These are phyloP conservation scores for Annulohypoxylon maeteangense DNA, from an alignment of 495 filamentous ascomycete species.

Conservation along the genomic window DNA sequence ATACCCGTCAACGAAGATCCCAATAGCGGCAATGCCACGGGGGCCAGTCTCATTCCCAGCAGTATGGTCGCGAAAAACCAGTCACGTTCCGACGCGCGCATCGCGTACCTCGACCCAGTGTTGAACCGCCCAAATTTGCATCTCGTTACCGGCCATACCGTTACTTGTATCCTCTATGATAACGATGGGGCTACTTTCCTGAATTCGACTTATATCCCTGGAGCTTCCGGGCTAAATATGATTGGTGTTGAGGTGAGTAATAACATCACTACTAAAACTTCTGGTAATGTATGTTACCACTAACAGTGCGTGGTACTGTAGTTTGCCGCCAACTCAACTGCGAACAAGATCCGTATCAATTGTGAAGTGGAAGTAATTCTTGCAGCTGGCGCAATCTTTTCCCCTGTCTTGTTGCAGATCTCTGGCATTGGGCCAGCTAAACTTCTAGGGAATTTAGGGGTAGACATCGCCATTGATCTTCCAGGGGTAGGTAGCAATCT, in stretches of 20 bases:
- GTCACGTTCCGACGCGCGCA: slow-evolving; percentile 63
- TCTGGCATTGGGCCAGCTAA: slow-evolving; percentile 62
- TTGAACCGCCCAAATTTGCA: slow-evolving; percentile 57
- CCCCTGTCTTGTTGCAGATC: slow-evolving; percentile 66
- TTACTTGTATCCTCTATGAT: slow-evolving; percentile 52
- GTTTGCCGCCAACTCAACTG: slow-evolving; percentile 40
- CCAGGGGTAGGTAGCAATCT: slow-evolving; percentile 57
- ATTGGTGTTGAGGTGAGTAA: slow-evolving; percentile 27
- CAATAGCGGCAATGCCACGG: slow-evolving; percentile 59
- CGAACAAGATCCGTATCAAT: slow-evolving; percentile 28
- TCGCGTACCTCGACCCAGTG: slow-evolving; percentile 56
- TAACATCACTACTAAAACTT: not conserved
- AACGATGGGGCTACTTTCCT: slow-evolving; percentile 40
- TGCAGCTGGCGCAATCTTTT: slow-evolving; percentile 62
- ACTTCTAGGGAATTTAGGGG: slow-evolving; percentile 43
- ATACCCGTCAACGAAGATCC: slow-evolving; percentile 58
- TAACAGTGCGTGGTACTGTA: slow-evolving; percentile 29
- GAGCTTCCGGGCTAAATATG: slow-evolving; percentile 41
- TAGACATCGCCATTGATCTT: slow-evolving; percentile 48
- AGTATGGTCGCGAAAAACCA: slow-evolving; percentile 58
- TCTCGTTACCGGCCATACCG: slow-evolving; percentile 58
- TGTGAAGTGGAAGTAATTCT: slow-evolving; percentile 62
- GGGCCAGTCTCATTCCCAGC: slow-evolving; percentile 59
- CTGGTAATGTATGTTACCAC: slow-evolving; percentile 20
- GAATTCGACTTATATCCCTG: slow-evolving; percentile 50